These are phyloP conservation scores for Hypomyces perniciosus DNA, from an alignment of 2,329 filamentous ascomycete species.

Conservation along the genomic window DNA sequence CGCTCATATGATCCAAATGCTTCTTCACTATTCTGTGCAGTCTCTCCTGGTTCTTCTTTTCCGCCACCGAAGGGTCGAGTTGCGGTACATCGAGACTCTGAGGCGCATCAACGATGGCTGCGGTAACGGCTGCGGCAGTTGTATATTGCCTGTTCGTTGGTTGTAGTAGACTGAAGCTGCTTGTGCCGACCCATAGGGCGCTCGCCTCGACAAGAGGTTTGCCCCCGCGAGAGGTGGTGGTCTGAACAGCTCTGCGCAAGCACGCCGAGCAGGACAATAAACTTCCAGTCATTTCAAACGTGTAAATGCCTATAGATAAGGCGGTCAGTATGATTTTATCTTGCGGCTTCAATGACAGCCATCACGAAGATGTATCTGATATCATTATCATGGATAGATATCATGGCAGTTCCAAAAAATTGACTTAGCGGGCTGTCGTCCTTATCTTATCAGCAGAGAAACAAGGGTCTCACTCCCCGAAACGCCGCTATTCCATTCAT, in stretches of 20 bases:
- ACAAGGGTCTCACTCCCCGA: slow-evolving; percentile 6
- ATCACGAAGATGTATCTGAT: too few species aligned
- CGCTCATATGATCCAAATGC: slow-evolving; percentile 58
- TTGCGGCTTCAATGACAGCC: too few species aligned
- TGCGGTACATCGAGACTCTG: slow-evolving; percentile 17
- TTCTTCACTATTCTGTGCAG: slow-evolving; percentile 38
- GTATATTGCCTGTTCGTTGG: slow-evolving; percentile 15
- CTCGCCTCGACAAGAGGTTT: not conserved
- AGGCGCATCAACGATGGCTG: slow-evolving; percentile 18
- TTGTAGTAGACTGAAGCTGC: slow-evolving; percentile 10
- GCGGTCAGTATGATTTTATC: too few species aligned
- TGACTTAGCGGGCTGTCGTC: not conserved
- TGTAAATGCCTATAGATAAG: too few species aligned
- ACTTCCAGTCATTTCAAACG: slow-evolving; percentile 1
- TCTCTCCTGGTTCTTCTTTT: slow-evolving; percentile 21
- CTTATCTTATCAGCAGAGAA: slow-evolving; percentile 5
- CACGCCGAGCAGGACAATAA: slow-evolving; percentile 11
- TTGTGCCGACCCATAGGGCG: not conserved
- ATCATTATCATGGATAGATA: not conserved
- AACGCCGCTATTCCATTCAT: not conserved
- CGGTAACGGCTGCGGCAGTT: slow-evolving; percentile 4
- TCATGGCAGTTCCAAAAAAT: not conserved
- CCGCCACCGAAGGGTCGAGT: slow-evolving; percentile 7
- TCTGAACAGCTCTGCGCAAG: slow-evolving; percentile 21
- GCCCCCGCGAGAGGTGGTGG: slow-evolving; percentile 8